Evolutionary conservation across 495 filamentous ascomycete genomes (phyloP), one percentile per base, ranked within the genome.

Genomic region (Tuber calosporum): DNA sequence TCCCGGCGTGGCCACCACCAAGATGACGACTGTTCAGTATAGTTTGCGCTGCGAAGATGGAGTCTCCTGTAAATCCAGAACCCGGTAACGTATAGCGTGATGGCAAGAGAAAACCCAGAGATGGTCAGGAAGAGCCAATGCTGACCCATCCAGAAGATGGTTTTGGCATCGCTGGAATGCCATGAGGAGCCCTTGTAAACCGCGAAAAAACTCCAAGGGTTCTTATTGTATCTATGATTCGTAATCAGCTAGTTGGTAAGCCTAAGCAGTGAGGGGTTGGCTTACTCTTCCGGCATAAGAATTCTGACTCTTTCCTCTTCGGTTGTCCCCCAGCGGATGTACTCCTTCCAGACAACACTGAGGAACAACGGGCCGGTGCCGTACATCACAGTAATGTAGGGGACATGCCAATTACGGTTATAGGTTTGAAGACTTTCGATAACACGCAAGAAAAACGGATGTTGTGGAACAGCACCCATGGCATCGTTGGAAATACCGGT

Each of bases 401-500:
- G 92, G 53, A 95, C 85, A 45, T 88, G 82, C 90, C 91, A 96
- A 79, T 88, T 88, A 75, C 88, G 87, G 80, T 93, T 87, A 82
- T 93, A 96, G 6, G 83, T 81, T 70, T 90, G 86, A 53, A 97
- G 84, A 22, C 85, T 84, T 76, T 92, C 88, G 72, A 93, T 93
- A 38, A 91, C 87, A 53, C 85, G 86, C 17, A 89, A 84, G 86
- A 94, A 96, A 85, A 93, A 96, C 0, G 91, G 92, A 77, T 97
- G 93, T 70, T 90, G 86, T 1, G 92, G 92, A 4, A 91, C 86
- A 20, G 91, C 84, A 62, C 91, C 93, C 88, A 96, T 94, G 39
- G 90, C 92, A 81, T 97, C 93, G 83, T 97, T 97, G 69, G 90
- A 92, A 77, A 97, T 92, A 66, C 93, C 93, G 13, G 92, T 95